These are phyloP conservation scores for Cryptosporidium parvum DNA, from an alignment of 169 alveolate species.

Conservation along the genomic window DNA sequence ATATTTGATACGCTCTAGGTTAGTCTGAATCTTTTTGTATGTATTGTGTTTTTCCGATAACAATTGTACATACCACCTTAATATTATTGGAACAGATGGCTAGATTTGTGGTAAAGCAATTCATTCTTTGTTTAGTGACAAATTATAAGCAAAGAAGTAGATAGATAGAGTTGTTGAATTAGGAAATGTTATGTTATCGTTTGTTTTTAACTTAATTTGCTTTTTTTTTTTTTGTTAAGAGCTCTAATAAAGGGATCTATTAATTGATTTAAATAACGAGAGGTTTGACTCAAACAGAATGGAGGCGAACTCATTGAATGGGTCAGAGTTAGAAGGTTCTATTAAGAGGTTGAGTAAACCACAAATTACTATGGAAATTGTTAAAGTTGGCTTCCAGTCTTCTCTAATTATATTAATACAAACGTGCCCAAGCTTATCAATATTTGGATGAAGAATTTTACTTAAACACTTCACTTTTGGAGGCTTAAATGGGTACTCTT, in stretches of 20 bases:
- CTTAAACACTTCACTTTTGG: slow-evolving; percentile 86
- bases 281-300: slow-evolving; percentile 10
- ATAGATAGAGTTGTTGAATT: background rate
- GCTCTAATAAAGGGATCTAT: slow-evolving; percentile 4
- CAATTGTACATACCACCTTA: background rate
- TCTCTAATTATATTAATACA: slow-evolving; percentile 92
- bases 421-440: slow-evolving; percentile 92
- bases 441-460: slow-evolving; percentile 92
- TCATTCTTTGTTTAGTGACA: background rate
- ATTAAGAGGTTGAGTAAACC: slow-evolving; percentile 87
- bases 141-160: background rate
- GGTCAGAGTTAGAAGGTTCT: slow-evolving; percentile 90
- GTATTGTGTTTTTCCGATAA: background rate
- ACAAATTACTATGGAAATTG: slow-evolving; percentile 88
- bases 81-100: background rate
- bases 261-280: slow-evolving; percentile 15
- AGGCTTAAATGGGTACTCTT: slow-evolving; percentile 86
- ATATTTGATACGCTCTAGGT: slow-evolving; percentile 39
- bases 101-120: background rate
- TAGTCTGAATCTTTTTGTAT: slow-evolving; percentile 21
- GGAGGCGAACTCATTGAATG: slow-evolving; percentile 82
- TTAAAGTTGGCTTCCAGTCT: slow-evolving; percentile 93
- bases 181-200: background rate
- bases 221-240: no score
- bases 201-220: background rate